Evolutionary conservation across 345 rosid species (phyloP).

Genomic region (Eucalyptus cladocalyx): DNA sequence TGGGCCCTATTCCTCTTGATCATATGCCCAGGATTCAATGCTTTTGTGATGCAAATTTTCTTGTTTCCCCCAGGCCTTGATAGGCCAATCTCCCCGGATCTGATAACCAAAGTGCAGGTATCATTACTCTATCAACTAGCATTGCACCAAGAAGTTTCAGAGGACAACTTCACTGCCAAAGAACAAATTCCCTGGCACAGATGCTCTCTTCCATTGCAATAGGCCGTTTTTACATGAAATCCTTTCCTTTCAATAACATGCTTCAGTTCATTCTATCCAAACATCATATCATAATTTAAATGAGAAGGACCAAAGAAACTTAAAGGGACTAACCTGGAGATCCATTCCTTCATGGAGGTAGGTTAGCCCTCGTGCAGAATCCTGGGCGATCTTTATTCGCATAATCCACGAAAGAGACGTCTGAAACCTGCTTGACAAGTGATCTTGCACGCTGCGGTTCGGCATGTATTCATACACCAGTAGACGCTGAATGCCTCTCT

Average conservation of each 20-base stretch:
- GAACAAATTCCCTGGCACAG: neutral
- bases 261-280: neutral
- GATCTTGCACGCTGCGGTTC: constrained; percentile 87
- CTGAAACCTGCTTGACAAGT: constrained; percentile 51
- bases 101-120: neutral
- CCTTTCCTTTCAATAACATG: neutral
- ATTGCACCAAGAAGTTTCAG: neutral
- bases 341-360: constrained; percentile 95
- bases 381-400: constrained; percentile 75
- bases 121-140: neutral
- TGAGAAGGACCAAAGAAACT: neutral
- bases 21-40: neutral
- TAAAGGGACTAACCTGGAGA: constrained; percentile 51
- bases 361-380: constrained; percentile 80
- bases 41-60: neutral
- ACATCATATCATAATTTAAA: neutral
- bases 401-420: constrained; percentile 64
- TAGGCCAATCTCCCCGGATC: neutral
- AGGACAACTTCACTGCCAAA: neutral
- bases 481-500: constrained; percentile 87
- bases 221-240: neutral
- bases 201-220: neutral
- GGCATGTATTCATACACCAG: constrained; percentile 88
- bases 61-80: neutral
- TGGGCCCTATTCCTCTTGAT: neutral